Evolutionary conservation across 148 eudicot genomes (phyloP).

Genomic region (Vaccinium corymbosum): DNA sequence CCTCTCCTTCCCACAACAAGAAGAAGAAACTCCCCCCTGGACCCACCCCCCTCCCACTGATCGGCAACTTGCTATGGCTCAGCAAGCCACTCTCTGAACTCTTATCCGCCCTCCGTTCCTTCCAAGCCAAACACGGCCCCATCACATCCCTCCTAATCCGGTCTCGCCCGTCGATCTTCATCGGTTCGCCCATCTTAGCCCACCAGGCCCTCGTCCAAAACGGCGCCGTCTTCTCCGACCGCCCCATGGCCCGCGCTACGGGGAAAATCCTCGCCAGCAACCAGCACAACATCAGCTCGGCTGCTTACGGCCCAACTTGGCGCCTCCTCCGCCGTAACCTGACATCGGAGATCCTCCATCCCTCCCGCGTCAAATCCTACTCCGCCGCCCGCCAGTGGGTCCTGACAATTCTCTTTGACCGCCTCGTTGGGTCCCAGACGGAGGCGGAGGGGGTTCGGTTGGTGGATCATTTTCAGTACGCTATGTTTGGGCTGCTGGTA

Average conservation of each 20-base stretch:
- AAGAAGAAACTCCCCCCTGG: constrained; percentile 46
- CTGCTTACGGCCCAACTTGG: constrained; percentile 44
- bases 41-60: constrained; percentile 35
- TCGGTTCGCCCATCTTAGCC: constrained; percentile 18
- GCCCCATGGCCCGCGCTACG: constrained; percentile 19
- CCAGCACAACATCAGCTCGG: constrained; percentile 12
- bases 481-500: no score
- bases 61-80: constrained; percentile 38
- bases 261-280: constrained; percentile 15
- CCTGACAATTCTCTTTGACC: constrained; percentile 34
- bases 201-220: constrained; percentile 25
- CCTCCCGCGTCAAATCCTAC: constrained; percentile 44
- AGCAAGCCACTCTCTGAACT: constrained; percentile 36
- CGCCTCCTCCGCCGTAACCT: constrained; percentile 64
- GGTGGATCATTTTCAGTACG: constrained; percentile 32
- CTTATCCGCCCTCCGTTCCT: constrained; percentile 31
- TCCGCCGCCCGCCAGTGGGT: constrained; percentile 56
- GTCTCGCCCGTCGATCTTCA: constrained; percentile 13
- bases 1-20: constrained; percentile 10
- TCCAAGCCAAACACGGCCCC: constrained; percentile 44
- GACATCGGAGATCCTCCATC: constrained; percentile 53
- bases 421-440: constrained; percentile 19
- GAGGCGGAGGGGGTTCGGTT: constrained; percentile 29
- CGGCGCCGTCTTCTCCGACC: constrained; percentile 46
- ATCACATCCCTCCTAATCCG: constrained; percentile 13